Evolutionary conservation across 148 eudicot species (phyloP).

Genomic region (Dysphania ambrosioides): DNA sequence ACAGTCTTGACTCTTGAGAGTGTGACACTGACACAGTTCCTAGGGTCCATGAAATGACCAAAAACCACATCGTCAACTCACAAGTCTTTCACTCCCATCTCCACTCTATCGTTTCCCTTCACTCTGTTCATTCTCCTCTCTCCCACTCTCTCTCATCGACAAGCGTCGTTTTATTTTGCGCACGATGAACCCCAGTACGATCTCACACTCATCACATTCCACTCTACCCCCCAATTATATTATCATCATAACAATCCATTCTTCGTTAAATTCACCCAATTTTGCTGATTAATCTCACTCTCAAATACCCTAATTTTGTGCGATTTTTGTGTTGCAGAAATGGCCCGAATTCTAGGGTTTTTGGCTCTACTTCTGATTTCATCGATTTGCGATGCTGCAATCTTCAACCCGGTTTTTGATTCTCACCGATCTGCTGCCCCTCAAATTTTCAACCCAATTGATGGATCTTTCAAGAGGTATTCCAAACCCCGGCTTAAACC

Average conservation of each 20-base stretch:
- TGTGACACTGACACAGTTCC: no score
- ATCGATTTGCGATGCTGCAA: slow-evolving; percentile 54
- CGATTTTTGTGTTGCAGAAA: slow-evolving; percentile 34
- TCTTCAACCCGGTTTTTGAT: slow-evolving; percentile 65
- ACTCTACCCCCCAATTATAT: not conserved
- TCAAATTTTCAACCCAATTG: slow-evolving; percentile 52
- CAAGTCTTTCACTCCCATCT: slow-evolving; percentile 13
- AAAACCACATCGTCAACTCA: slow-evolving; percentile 26
- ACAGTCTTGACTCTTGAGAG: no score
- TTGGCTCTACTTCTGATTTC: slow-evolving; percentile 40
- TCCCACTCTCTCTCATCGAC: not conserved
- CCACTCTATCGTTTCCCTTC: not conserved
- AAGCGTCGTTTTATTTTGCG: not conserved
- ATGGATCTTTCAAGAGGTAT: slow-evolving; percentile 71
- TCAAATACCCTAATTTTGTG: not conserved
- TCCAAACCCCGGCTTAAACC: slow-evolving; percentile 34
- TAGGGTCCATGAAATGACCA: not conserved
- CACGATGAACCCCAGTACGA: slow-evolving; percentile 25
- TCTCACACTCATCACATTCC: slow-evolving; percentile 19
- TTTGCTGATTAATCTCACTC: not conserved
- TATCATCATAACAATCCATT: not conserved
- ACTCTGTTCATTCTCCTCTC: not conserved
- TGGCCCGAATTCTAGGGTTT: slow-evolving; percentile 50
- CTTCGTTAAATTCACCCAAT: not conserved
- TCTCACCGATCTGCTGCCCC: slow-evolving; percentile 83